Evolutionary conservation across 495 filamentous ascomycete species (phyloP), one percentile per base, ranked within the genome.

Genomic region (Umbilicaria muhlenbergii): DNA sequence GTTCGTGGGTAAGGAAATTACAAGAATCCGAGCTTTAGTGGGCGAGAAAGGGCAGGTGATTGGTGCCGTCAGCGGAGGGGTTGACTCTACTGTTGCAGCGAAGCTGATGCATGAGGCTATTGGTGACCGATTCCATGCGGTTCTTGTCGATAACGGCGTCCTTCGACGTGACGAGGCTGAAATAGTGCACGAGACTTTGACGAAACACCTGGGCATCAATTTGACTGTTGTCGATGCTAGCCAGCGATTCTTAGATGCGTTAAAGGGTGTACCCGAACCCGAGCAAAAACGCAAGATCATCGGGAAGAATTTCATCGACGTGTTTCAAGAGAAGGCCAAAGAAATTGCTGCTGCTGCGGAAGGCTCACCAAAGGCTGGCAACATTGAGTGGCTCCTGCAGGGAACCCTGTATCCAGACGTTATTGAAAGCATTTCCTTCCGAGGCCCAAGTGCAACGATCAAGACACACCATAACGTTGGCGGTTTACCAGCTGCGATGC

Each of bases 211-310:
- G 1, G 84, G 85, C 12, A 93, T 98, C 55, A 86, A 93, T 58
- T 67, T 98, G 12, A 93, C 84, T 0, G 81, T 98, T 36, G 74
- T 91, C 5, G 83, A 98, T 53, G 89, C 79, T 11, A 67, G 73
- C 14, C 66, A 88, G 50, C 64, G 67, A 13, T 96, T 96, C 67
- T 60, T 95, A 16, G 61, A 57, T 8, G 66, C 75, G 13, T 70
- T 98, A 8, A 78, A 78, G 58, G 88, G 85, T 19, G 74, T 91
- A 33, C 52, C 52, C 0, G 83, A 94, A 34, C 91, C 91, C 0
- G 89, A 96, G 63, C 72, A 78, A 62, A 98, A 98, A 71, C 74
- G 89, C 21, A 95, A 91, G 66, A 77, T 95, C 53, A 95, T 98
- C 53, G 89, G 86, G 28, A 69, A 68, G 46, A 80, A 73, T 16